These are phyloP conservation scores for Letharia columbiana DNA, from an alignment of 495 filamentous ascomycete genomes.

Conservation along the genomic window DNA sequence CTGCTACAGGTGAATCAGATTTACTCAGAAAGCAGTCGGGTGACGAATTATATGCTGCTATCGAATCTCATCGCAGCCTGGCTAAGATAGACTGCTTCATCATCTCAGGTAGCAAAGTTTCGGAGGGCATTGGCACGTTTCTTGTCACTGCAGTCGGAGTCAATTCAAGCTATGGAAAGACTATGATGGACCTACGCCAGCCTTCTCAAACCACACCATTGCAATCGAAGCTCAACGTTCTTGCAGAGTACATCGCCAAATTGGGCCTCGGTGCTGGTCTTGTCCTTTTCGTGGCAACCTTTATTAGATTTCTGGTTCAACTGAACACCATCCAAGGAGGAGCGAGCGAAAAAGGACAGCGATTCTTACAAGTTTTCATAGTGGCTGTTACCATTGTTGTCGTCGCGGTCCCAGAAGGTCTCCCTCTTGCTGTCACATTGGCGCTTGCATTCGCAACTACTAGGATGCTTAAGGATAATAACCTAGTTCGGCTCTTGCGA, in stretches of 20 bases:
- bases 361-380: constrained; percentile 89
- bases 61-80: constrained; percentile 65
- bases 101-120: constrained; percentile 83
- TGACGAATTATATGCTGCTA: constrained; percentile 72
- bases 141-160: constrained; percentile 80
- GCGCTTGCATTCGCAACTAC: constrained; percentile 92
- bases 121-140: constrained; percentile 83
- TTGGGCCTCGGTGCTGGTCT: constrained; percentile 76
- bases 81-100: constrained; percentile 91
- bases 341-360: constrained; percentile 69
- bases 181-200: constrained; percentile 86
- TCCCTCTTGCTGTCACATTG: constrained; percentile 87
- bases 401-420: constrained; percentile 87
- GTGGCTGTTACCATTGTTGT: constrained; percentile 92
- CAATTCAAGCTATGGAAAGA: constrained; percentile 84
- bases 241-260: constrained; percentile 92
- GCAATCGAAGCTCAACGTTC: constrained; percentile 81
- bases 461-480: constrained; percentile 91
- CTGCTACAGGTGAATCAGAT: constrained; percentile 80
- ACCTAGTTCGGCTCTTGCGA: constrained; percentile 79
- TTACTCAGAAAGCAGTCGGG: constrained; percentile 61
- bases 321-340: constrained; percentile 44
- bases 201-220: constrained; percentile 89
- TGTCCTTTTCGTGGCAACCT: constrained; percentile 79
- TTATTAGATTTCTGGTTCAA: constrained; percentile 76